A percentile compares a stretch with the other conserved stretches of the same genome.
Conservation (phyloP, 371 early-diverging fungal genomes). For the Mortierella sp. region DNA sequence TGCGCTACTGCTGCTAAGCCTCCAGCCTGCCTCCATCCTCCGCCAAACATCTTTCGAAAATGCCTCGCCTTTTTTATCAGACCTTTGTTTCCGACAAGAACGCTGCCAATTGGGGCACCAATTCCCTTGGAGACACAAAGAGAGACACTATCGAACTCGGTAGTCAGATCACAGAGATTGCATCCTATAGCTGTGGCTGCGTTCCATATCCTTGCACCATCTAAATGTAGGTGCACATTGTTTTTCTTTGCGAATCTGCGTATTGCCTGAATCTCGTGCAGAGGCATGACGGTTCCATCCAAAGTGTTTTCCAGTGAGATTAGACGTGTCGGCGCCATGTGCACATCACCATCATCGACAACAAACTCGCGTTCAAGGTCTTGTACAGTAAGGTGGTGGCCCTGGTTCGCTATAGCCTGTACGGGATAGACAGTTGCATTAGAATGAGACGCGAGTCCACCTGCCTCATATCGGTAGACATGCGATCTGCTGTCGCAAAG, state of each 20-base stretch:
- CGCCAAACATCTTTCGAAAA: conserved; percentile 92
- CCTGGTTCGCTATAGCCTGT: conserved; percentile 58
- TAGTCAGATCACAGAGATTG: conserved; percentile 73
- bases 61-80: conserved; percentile 86
- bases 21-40: conserved; percentile 93
- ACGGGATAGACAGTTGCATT: conserved; percentile 82
- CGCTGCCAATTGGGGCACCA: conserved; percentile 94
- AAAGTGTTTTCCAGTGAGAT: conserved; percentile 93
- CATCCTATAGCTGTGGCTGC: conserved; percentile 79
- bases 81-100: conserved; percentile 76
- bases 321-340: conserved; percentile 82
- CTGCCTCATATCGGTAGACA: conserved; percentile 84
- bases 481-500: conserved; percentile 87
- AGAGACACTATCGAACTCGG: conserved; percentile 83
- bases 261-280: conserved; percentile 78
- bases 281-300: conserved; percentile 82
- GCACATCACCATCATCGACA: conserved; percentile 57
- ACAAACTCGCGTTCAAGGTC: conserved; percentile 72
- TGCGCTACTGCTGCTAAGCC: conserved; percentile 81
- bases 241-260: conserved; percentile 67
- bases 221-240: conserved; percentile 82
- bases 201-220: conserved; percentile 96
- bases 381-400: conserved; percentile 75
- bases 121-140: conserved; percentile 93
- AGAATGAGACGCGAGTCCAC: conserved; percentile 85